Base-by-base conservation (phyloP, 305 asterid genomes). In the Ilex paraguariensis region DNA sequence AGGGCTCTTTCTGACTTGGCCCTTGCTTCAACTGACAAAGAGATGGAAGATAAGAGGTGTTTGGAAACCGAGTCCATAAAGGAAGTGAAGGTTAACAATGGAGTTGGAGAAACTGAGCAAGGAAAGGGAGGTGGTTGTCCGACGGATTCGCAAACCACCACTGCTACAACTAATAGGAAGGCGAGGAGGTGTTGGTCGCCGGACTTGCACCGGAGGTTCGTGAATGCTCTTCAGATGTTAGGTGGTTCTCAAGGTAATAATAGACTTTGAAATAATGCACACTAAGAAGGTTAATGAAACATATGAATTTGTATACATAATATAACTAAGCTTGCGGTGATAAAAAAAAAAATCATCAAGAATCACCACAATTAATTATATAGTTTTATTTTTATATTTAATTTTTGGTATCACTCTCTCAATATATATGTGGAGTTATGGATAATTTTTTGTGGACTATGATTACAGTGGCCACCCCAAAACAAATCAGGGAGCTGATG, bases 111-210 rank as follows among this genome's bases (percentile, higher is more conserved):
- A 60, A 65, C 70, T 32, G 93, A 81, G 49, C 80, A 73, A 48
- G 71, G 56, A 39, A 58, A 70, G 21, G 73, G 66, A 15, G 65
- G 28, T 4, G 48, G 33, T 57, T 56, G 52, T 56, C 63, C 59
- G 7, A 50, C 68, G 11, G 82, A 73, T 65, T 50, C 75, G 31
- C 80, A 66, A 61, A 44, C 66, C 46, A 57, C 44, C 66, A 31
- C 60, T 11, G 12, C 42, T 5, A 56, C 60, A 28, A n/a, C 87
- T 33, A 90, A 90, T 31, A 70, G 97, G 56, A 93, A 93, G 73
- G 96, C 99, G 10, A 78, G 99, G 86, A 81, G 97, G 57, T 93
- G 99, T 54, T 90, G 99, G 97, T 93, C 99, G 7, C 96, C 99
- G 52, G 99, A 93, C 42, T 72, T 93, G 80, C 99, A 93, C 73